These are phyloP conservation scores for Bonia amplexicaulis DNA, from an alignment of 176 grass and related monocot genomes.

Conservation along the genomic window DNA sequence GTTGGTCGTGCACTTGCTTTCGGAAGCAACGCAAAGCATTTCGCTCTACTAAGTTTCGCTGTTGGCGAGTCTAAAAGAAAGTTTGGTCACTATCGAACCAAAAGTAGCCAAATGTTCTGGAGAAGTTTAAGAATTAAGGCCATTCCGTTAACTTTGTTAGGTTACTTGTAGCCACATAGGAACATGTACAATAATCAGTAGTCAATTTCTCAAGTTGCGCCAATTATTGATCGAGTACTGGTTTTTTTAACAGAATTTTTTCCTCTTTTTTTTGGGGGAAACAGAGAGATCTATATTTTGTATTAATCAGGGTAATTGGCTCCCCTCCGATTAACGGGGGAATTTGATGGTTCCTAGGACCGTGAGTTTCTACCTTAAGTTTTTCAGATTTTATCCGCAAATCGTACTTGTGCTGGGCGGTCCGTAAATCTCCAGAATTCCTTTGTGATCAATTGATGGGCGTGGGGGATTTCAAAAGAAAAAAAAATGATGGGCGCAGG, in stretches of 20 bases:
- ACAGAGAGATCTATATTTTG: neutral
- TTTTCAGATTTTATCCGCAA: neutral
- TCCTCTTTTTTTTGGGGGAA: neutral
- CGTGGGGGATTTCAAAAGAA: too few relatives aligned
- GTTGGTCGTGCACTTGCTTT: constrained; percentile 26
- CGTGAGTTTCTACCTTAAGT: neutral
- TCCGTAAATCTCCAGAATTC: too few relatives aligned
- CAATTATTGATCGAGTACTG: neutral
- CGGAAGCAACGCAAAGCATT: constrained; percentile 32
- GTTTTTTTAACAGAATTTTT: neutral
- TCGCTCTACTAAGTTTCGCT: neutral
- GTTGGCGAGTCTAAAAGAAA: neutral
- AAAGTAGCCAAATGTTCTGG: neutral
- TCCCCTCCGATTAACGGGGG: too few relatives aligned
- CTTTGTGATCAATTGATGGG: too few relatives aligned
- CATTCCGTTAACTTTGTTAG: neutral
- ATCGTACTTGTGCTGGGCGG: too few relatives aligned
- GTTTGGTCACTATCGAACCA: neutral
- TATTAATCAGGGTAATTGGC: too few relatives aligned
- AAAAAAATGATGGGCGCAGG: too few relatives aligned
- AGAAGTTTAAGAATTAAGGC: neutral
- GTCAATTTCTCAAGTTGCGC: neutral
- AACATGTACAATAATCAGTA: neutral
- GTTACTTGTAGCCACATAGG: neutral
- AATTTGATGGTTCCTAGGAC: neutral